Conservation (phyloP, 2,329 filamentous ascomycete species). For the Dactylella cylindrospora region DNA sequence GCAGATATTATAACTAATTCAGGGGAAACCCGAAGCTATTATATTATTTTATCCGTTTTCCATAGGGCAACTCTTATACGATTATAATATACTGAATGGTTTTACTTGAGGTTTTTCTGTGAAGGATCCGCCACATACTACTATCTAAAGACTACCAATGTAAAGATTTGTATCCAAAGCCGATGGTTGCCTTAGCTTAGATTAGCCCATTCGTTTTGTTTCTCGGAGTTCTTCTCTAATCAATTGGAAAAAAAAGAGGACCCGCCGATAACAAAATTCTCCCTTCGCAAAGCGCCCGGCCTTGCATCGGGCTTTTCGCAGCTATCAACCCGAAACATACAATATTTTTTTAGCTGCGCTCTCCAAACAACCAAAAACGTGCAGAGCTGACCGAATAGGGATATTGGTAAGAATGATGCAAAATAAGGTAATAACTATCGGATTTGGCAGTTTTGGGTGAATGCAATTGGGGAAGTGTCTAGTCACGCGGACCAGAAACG, state of each 20-base stretch:
- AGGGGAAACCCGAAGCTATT: too few species aligned
- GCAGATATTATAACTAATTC: too few species aligned
- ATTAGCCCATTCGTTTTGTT: too few species aligned
- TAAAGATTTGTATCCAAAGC: conserved; percentile 21
- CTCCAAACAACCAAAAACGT: conserved; percentile 5
- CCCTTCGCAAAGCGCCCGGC: conserved; percentile 43
- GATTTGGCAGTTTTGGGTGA: conserved; percentile 19
- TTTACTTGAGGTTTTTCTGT: too few species aligned
- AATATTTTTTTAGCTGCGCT: not conserved
- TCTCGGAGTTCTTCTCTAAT: too few species aligned
- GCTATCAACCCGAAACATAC: not conserved
- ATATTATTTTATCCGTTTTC: too few species aligned
- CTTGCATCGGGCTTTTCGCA: conserved; percentile 19
- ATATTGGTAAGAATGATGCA: conserved; percentile 22
- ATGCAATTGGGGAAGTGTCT: conserved; percentile 29
- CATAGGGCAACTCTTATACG: too few species aligned
- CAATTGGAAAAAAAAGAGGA: too few species aligned
- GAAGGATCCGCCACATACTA: too few species aligned
- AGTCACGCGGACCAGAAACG: conserved; percentile 27
- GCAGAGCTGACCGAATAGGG: conserved; percentile 1
- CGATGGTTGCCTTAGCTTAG: conserved; percentile 41
- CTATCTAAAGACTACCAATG: too few species aligned
- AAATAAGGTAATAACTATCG: conserved; percentile 21
- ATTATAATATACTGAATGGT: too few species aligned
- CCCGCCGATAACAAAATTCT: too few species aligned